Percentiles rank a stretch among this genome's conserved stretches.
Conservation (phyloP, 257 asterid species). For the Nemophila menziesii region DNA sequence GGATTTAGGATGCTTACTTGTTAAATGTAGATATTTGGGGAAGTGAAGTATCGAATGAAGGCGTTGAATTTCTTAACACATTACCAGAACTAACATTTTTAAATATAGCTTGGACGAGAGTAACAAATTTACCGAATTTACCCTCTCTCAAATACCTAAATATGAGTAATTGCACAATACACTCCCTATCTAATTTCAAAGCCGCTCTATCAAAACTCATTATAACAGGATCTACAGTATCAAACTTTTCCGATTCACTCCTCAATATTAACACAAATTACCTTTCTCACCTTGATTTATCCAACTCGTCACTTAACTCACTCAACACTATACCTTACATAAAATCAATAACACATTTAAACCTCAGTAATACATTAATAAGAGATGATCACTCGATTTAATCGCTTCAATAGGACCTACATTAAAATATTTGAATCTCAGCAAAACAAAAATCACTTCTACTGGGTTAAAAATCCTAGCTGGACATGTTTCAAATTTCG, state of each 20-base stretch:
- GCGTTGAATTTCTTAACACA: constrained; percentile 40
- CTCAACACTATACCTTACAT: constrained; percentile 41
- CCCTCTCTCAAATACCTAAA: constrained; percentile 50
- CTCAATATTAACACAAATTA: constrained; percentile 32
- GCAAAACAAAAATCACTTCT: constrained; percentile 53
- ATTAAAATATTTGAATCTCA: constrained; percentile 55
- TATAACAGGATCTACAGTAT: constrained; percentile 48
- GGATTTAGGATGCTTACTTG: constrained; percentile 85
- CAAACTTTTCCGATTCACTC: constrained; percentile 37
- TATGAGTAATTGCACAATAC: constrained; percentile 79
- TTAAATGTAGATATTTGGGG: constrained; percentile 91
- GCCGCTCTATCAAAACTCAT: constrained; percentile 43
- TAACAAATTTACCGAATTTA: constrained; percentile 50
- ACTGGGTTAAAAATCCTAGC: constrained; percentile 55
- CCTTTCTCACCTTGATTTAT: constrained; percentile 49
- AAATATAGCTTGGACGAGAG: constrained; percentile 77
- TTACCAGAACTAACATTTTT: constrained; percentile 53
- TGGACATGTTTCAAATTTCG: constrained; percentile 65
- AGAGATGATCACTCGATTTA: constrained; percentile 42
- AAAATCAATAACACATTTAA: constrained; percentile 48
- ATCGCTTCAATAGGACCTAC: constrained; percentile 42
- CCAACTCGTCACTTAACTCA: constrained; percentile 41
- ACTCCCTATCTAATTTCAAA: constrained; percentile 43
- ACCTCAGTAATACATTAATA: constrained; percentile 45
- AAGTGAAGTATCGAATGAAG: constrained; percentile 49